Percentiles rank a stretch among this genome's conserved stretches.
phyloP scores from a whole-genome alignment of 2,329 filamentous ascomycete genomes.

The Penicillium decumbens region DNA sequence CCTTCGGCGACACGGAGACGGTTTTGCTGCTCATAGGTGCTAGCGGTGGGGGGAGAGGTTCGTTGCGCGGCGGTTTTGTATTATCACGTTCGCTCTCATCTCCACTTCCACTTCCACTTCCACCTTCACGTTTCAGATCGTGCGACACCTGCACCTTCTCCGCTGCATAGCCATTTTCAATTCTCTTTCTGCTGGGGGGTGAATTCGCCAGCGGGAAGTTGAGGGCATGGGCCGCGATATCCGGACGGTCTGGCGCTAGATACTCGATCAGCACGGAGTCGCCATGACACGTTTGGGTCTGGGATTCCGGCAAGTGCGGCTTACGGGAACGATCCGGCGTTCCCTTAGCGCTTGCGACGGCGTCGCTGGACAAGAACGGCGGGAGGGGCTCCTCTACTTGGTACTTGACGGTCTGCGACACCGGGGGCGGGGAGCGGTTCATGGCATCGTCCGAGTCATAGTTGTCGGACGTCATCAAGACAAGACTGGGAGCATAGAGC shows the following conservation, averaged over 20 bases:
- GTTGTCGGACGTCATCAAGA: conserved; percentile 35
- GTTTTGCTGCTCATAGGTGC: background rate
- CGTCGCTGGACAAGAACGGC: conserved; percentile 32
- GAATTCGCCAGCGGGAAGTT: conserved; percentile 44
- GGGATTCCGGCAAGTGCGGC: conserved; percentile 27
- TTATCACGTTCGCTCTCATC: background rate
- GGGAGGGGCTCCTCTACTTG: conserved; percentile 28
- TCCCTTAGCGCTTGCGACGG: conserved; percentile 26
- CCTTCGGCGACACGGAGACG: conserved; percentile 6
- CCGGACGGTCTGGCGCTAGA: conserved; percentile 61
- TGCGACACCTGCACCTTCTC: background rate
- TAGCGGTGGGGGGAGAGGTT: conserved; percentile 2
- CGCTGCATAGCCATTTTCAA: conserved; percentile 26
- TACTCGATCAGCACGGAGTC: conserved; percentile 58
- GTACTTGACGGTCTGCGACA: conserved; percentile 31
- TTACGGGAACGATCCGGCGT: conserved; percentile 36
- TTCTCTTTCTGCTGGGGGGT: conserved; percentile 28
- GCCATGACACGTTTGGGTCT: conserved; percentile 53
- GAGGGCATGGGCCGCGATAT: conserved; percentile 59
- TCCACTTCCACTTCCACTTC: background rate
- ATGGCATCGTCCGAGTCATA: conserved; percentile 42
- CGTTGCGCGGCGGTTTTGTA: background rate
- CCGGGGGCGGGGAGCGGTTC: conserved; percentile 37
- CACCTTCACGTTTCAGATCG: background rate
- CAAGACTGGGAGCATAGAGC: conserved; percentile 10